Evolutionary conservation across 305 asterid genomes (phyloP), one percentile per base, ranked within the genome.

Genomic region (Fraxinus xanthoxyloides): DNA sequence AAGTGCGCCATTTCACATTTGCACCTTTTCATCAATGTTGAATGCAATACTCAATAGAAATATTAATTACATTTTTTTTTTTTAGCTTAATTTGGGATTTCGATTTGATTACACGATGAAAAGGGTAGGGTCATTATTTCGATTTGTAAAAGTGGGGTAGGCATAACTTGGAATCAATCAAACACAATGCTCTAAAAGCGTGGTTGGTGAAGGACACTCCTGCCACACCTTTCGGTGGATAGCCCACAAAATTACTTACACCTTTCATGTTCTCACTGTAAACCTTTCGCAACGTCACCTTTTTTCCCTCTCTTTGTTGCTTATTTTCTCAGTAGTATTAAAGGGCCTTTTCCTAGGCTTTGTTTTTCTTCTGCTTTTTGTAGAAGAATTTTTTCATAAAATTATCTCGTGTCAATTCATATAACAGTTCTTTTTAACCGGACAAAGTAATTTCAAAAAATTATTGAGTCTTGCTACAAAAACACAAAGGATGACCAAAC

Each of bases 61-160:
- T 5, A 40, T 40, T 38, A 38, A 38, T 9, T 38, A 8, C 12
- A n/a, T n/a, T n/a, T 38, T 7, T 9, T 34, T 32, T 34, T 34
- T 34, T 34, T 5, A 43, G 54, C 54, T 43, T 43, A 46, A 46
- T 46, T 40, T 3, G 54, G 54, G 5, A 17, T 17, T 51, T 51
- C 31, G 31, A 24, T 23, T 61, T 61, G 72, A 61, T 23, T 61
- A 23, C 30, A 61, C 13, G 15, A 61, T 61, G 70, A 23, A 23
- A 61, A 61, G 17, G 17, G 72, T 24, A 9, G 15, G 12, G 28
- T 61, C 72, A 26, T 67, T 13, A 28, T 67, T 67, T 51, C 8
- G 74, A 61, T 28, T 67, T 67, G 74, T 67, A n/a, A 67, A 67
- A 28, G 73, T 67, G 73, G 73, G 73, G 73, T 10, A 12, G 73